Conservation (phyloP, 2,329 filamentous ascomycete genomes). For the Gremmenia infestans region DNA sequence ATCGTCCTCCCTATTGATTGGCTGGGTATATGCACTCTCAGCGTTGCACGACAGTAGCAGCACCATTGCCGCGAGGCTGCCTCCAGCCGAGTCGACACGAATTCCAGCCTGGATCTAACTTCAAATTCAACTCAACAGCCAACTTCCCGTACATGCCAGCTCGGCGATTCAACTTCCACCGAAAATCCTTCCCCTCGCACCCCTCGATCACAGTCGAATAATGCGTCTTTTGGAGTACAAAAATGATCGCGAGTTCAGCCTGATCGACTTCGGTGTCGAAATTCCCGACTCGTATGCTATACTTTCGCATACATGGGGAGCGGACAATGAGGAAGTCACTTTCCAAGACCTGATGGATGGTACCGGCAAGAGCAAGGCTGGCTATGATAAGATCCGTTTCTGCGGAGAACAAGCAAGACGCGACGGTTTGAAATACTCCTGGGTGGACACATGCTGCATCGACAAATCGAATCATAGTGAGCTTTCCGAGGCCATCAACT, state of each 20-base stretch:
- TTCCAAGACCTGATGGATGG: not conserved
- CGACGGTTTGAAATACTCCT: not conserved
- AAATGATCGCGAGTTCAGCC: conserved; percentile 3
- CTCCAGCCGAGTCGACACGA: too few relatives aligned
- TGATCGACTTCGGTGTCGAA: not conserved
- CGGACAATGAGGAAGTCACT: conserved; percentile 1
- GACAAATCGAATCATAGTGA: not conserved
- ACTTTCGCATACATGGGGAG: conserved; percentile 27
- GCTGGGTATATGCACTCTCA: too few relatives aligned
- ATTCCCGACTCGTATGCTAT: conserved; percentile 4
- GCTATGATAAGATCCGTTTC: conserved; percentile 1
- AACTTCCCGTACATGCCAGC: too few relatives aligned
- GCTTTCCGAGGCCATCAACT: conserved; percentile 20
- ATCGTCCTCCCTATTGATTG: too few relatives aligned
- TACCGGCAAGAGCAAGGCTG: not conserved
- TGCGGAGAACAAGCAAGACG: conserved; percentile 1
- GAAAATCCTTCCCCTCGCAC: not conserved
- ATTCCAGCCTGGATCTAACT: too few relatives aligned
- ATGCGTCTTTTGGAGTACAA: not conserved
- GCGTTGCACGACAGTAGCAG: too few relatives aligned
- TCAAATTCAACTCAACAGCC: too few relatives aligned
- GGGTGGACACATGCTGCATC: conserved; percentile 1
- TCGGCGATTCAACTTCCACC: too few relatives aligned
- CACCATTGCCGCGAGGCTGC: too few relatives aligned
- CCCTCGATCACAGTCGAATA: not conserved